Base-by-base conservation (phyloP, 2,329 filamentous ascomycete species). In the Aspergillus latus region DNA sequence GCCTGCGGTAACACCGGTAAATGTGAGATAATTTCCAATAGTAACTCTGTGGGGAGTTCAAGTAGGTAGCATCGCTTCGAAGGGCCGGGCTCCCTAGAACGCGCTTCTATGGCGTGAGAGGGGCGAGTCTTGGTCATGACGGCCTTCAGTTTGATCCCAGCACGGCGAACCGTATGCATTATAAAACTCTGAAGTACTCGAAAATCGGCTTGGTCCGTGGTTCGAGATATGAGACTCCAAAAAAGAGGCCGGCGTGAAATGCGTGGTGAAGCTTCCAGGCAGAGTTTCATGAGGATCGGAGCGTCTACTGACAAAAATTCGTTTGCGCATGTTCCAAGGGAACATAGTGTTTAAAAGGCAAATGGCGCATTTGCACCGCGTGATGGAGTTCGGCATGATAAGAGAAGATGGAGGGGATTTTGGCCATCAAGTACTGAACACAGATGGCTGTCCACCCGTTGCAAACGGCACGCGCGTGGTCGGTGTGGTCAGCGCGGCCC, bases 41-140 rank as follows among this genome's bases (percentile, higher is more conserved):
- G 58, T 45, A 75, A 51, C 59, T 75, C 72, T 7, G 71, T 74
- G 26, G 72, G 72, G 21, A 75, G 60, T 58, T 73, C 72, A 46
- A 73, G 64, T 2, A 75, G 64, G 57, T 68, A 63, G 56, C 69
- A 73, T 49, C 67, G 67, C 11, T 56, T 50, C 1, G 52, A 10
- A 21, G 61, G 56, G 21, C 56, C 55, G 10, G 60, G 62, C 44
- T 62, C 57, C 58, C 43, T 36, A 34, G 47, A 43, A 49, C 65
- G 54, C 49, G 55, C 44, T 21, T 52, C 53, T 40, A 44, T 62
- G 46, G 50, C 62, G 26, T 59, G 56, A n/a, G 63, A 52, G 66
- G 69, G 69, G 21, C 60, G 52, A 47, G 55, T 66, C 66, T 67
- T 69, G 56, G 63, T 70, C 44, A 66, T 65, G 28, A 67, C 61